Evolutionary conservation across 345 rosid species (phyloP).

Genomic region (Aquilaria sinensis): DNA sequence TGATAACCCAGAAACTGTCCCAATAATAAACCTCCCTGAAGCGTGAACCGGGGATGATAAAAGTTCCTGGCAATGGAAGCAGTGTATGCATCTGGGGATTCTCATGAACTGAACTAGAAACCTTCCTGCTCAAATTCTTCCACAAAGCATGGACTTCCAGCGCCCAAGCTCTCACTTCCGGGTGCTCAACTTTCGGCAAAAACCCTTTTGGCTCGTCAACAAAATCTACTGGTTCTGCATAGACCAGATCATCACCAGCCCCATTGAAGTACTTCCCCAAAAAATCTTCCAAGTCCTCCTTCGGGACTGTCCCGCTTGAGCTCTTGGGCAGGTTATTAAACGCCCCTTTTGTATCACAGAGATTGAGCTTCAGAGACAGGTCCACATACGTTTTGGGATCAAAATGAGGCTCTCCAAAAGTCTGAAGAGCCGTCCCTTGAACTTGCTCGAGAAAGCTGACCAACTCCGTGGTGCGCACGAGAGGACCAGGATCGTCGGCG

Average conservation of each 20-base stretch:
- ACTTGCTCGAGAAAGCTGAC: conserved; percentile 60
- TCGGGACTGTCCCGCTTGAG: conserved; percentile 24
- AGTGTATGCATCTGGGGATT: conserved; percentile 63
- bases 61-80: conserved; percentile 65
- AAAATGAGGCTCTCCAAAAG: conserved; percentile 34
- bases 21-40: conserved; percentile 89
- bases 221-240: conserved; percentile 53
- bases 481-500: conserved; percentile 18
- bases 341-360: conserved; percentile 35
- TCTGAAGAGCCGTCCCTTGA: conserved; percentile 49
- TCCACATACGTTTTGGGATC: conserved; percentile 74
- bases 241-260: conserved; percentile 54
- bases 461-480: conserved; percentile 29
- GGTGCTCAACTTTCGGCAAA: conserved; percentile 61
- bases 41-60: conserved; percentile 76
- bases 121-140: conserved; percentile 59
- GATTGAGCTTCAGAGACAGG: conserved; percentile 46
- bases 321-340: conserved; percentile 44
- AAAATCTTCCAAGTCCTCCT: conserved; percentile 24
- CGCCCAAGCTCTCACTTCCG: conserved; percentile 70
- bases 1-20: conserved; percentile 96
- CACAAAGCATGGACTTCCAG: conserved; percentile 73
- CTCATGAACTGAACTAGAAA: conserved; percentile 42
- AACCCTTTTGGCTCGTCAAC: conserved; percentile 55
- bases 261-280: conserved; percentile 29